Base-by-base conservation (phyloP, 495 filamentous ascomycete genomes). In the Rostrohypoxylon terebratum region DNA sequence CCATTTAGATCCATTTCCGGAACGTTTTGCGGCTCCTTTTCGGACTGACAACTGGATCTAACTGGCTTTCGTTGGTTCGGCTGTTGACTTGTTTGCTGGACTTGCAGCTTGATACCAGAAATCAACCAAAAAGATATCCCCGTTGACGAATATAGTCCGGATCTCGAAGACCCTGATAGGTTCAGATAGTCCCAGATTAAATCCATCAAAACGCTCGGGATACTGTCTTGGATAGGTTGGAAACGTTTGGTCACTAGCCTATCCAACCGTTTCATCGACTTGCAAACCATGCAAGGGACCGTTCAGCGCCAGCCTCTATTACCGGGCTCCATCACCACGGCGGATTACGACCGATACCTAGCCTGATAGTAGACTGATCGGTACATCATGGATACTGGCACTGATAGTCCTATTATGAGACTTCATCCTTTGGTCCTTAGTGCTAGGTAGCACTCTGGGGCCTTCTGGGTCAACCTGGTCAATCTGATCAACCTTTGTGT, bases 1-100 rank as follows among this genome's bases (percentile, higher is more conserved):
- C 59, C 72, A 71, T 45, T 74, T 28, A 28, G 40, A 58, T 75
- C 59, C 72, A 71, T 45, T 74, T 74, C 68, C 72, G 67, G 67
- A 38, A 55, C 53, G 62, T 68, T 67, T 50, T 71, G 68, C 72
- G 72, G 72, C 72, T 75, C 68, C 72, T 71, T 68, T 58, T 71
- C 72, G 72, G 68, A 51, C 40, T 60, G 44, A 64, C 54, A 55
- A 28, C 36, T 69, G 53, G 55, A 25, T 28, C 34, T 48, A 55
- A 28, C 36, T 69, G 53, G 55, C 25, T 28, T 44, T 48, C 55
- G 60, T 60, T 69, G 36, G 66, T 45, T 59, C 61, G 61, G 61
- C 59, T 66, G 62, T 21, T 60, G 4, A 60, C 50, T 23, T 74
- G 66, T 74, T 74, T 69, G 71, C 62, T 69, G 66, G 66, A 66